Evolutionary conservation across 2,329 filamentous ascomycete species (phyloP).

Genomic region (Cyanodermella asteris): DNA sequence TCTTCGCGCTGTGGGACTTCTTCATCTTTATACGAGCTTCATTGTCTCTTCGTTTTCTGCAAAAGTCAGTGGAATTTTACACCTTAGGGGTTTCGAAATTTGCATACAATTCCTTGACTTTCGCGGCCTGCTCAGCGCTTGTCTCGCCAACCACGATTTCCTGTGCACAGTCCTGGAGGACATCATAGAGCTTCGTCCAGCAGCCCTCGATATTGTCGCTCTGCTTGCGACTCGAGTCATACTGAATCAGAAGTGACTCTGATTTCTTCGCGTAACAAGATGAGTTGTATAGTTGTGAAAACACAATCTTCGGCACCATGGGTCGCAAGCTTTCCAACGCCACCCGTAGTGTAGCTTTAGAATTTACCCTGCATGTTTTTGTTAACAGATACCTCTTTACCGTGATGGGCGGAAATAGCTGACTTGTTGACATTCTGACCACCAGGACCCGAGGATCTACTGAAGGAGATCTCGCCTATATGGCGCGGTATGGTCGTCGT

Average conservation of each 20-base stretch:
- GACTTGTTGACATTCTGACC: slow-evolving; percentile 52
- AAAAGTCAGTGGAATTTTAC: slow-evolving; percentile 7
- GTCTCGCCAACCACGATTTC: slow-evolving; percentile 37
- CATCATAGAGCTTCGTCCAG: slow-evolving; percentile 32
- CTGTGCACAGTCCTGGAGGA: slow-evolving; percentile 29
- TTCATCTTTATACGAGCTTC: slow-evolving; percentile 34
- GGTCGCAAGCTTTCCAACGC: slow-evolving; percentile 29
- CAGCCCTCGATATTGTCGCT: slow-evolving; percentile 36
- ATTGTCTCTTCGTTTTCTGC: slow-evolving; percentile 34
- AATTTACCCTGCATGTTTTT: slow-evolving; percentile 31
- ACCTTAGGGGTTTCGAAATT: not conserved
- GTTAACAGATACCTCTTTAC: slow-evolving; percentile 1
- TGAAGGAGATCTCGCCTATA: slow-evolving; percentile 38
- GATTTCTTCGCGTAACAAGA: slow-evolving; percentile 33
- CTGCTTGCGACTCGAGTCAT: slow-evolving; percentile 41
- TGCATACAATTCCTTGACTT: slow-evolving; percentile 7
- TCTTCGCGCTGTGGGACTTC: slow-evolving; percentile 40
- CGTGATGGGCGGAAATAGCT: slow-evolving; percentile 8
- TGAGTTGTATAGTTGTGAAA: slow-evolving; percentile 27
- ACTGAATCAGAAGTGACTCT: slow-evolving; percentile 35
- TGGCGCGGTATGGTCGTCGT: slow-evolving; percentile 31
- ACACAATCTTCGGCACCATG: slow-evolving; percentile 31
- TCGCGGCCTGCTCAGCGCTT: slow-evolving; percentile 17
- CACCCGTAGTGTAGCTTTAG: slow-evolving; percentile 42
- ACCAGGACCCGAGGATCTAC: slow-evolving; percentile 40